Evolutionary conservation across 306 rosid species (phyloP).

Genomic region (Pachyrhizus erosus): DNA sequence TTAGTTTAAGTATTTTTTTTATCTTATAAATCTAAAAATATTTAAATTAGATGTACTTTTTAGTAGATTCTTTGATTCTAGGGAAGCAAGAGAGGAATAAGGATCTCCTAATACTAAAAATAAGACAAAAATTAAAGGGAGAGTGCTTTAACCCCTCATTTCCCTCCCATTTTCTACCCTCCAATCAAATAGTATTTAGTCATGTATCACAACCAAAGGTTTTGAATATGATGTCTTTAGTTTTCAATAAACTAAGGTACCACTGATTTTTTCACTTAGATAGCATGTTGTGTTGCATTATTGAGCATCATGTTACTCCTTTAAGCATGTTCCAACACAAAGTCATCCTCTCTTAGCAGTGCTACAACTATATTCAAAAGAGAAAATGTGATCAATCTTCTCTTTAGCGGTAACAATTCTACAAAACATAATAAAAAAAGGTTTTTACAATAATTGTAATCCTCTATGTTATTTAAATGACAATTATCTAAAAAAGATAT

Average conservation of each 20-base stretch:
- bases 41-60: neutral
- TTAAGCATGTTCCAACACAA: slow-evolving; percentile 46
- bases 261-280: slow-evolving; percentile 49
- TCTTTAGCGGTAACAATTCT: too few relatives aligned
- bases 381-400: neutral
- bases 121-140: neutral
- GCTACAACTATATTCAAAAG: slow-evolving; percentile 52
- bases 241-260: slow-evolving; percentile 51
- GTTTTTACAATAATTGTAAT: neutral
- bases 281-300: slow-evolving; percentile 59
- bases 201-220: neutral
- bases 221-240: slow-evolving; percentile 14
- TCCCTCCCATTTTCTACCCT: neutral
- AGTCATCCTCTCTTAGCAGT: slow-evolving; percentile 70
- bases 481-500: neutral
- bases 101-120: neutral
- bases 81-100: neutral
- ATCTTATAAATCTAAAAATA: too few relatives aligned
- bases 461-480: neutral
- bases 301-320: slow-evolving; percentile 58
- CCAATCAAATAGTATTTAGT: neutral
- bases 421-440: neutral
- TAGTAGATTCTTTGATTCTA: neutral
- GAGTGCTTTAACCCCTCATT: neutral
- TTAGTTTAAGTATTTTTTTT: too few relatives aligned